Evolutionary conservation across 1,284 basidiomycete genomes (phyloP), one percentile per base, ranked within the genome.

Genomic region (Bjerkandera adusta): DNA sequence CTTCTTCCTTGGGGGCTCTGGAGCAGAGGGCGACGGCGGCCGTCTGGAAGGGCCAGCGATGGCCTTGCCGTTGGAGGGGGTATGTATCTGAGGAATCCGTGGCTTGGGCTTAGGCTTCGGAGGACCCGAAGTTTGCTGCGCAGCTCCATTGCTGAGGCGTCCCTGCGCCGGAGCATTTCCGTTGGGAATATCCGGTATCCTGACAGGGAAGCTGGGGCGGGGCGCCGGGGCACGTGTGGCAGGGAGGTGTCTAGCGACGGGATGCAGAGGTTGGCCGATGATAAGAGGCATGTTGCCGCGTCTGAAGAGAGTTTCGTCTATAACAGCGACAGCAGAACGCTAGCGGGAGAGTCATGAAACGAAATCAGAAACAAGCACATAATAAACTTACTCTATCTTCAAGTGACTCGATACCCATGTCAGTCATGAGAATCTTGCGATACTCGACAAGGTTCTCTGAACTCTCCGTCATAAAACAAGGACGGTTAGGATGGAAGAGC

Each of bases 391-490:
- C 86, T 54, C 85, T 69, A 40, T 75, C 70, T 59, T 83, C 78
- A 56, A 76, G 72, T 35, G 84, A 68, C 53, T 89, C 87, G 51
- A 83, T 79, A 7, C 75, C 72, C 11, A 75, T 69, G 52, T 84
- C 70, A 22, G 75, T 64, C 47, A 89, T 64, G 30, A 89, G 64
- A 65, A 86, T 80, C 37, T 75, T 70, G 33, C 87, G 75, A 57
- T 80, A 89, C 54, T 85, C 79, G 15, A 76, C 76, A 20, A 89
- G 68, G 58, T 88, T 79, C 48, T 77, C 71, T 5, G 84, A 77
- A 41, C 68, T 73, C 21, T 80, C 72, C 3, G 76, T 77, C 85
- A 89, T 85, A n/a, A 58, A 57, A 55, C 86, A 89, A 33, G 68
- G 59, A 12, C 76, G 70, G 1, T 56, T 52, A 27, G 60, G 61